These are phyloP conservation scores for Microbotryomycetes sp. DNA, from an alignment of 1,284 basidiomycete genomes.

Conservation along the genomic window DNA sequence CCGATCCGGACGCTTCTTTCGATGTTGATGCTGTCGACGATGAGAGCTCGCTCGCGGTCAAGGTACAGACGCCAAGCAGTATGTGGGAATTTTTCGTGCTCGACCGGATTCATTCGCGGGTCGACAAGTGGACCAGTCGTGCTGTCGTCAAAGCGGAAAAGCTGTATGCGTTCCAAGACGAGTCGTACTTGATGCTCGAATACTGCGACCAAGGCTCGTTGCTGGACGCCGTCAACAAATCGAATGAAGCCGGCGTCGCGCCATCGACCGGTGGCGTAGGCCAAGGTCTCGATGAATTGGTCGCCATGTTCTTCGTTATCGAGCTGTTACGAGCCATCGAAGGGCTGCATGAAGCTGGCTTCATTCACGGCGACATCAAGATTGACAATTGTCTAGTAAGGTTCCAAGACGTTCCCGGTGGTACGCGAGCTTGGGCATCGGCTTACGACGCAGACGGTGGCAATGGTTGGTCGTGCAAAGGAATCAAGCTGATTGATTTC, in stretches of 20 bases:
- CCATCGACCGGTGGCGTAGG: conserved; percentile 38
- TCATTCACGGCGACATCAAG: conserved; percentile 97
- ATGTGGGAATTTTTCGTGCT: conserved; percentile 92
- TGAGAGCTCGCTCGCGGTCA: conserved; percentile 71
- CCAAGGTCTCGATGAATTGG: conserved; percentile 69
- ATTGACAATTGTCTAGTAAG: conserved; percentile 97
- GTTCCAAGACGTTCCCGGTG: conserved; percentile 63
- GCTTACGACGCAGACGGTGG: conserved; percentile 67
- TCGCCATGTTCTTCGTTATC: conserved; percentile 90
- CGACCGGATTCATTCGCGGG: conserved; percentile 60
- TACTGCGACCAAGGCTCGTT: conserved; percentile 86
- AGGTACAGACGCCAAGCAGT: conserved; percentile 81
- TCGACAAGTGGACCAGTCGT: conserved; percentile 51
- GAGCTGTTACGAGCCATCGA: conserved; percentile 81
- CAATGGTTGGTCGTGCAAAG: conserved; percentile 78
- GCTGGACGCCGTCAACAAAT: conserved; percentile 85
- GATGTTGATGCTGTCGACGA: conserved; percentile 55
- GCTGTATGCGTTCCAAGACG: conserved; percentile 76
- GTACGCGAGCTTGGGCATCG: conserved; percentile 59
- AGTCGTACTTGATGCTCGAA: conserved; percentile 83
- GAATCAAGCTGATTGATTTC: conserved; percentile 91
- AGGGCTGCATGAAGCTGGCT: conserved; percentile 66
- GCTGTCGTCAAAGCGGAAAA: conserved; percentile 58
- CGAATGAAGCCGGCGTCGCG: conserved; percentile 56
- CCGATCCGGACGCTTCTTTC: conserved; percentile 46